A percentile compares a stretch with the other conserved stretches of the same genome.
These are phyloP conservation scores for Xylaria venustula DNA, from an alignment of 495 filamentous ascomycete genomes.

Conservation along the genomic window DNA sequence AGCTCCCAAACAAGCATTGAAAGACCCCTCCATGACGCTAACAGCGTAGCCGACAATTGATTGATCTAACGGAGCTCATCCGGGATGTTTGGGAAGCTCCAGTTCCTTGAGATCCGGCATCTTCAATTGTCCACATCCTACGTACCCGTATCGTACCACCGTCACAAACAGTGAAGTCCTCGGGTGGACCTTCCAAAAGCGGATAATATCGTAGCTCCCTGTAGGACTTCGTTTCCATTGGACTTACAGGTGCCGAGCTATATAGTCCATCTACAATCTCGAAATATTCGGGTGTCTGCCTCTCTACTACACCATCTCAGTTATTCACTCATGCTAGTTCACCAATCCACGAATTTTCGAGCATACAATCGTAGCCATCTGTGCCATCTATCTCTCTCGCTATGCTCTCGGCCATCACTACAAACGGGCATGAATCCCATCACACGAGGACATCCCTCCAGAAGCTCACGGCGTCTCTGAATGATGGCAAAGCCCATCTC, in stretches of 20 bases:
- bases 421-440: slow-evolving; percentile 34
- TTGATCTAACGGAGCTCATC: not conserved
- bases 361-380: too few species aligned
- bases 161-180: not conserved
- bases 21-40: not conserved
- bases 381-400: not conserved
- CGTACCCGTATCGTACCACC: not conserved
- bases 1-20: not conserved
- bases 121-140: not conserved
- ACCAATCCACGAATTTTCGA: too few species aligned
- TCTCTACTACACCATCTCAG: too few species aligned
- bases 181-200: slow-evolving; percentile 7
- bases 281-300: too few species aligned
- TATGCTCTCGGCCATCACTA: slow-evolving; percentile 37
- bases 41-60: too few species aligned
- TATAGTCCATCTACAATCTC: not conserved
- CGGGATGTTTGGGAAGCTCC: not conserved
- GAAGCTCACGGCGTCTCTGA: slow-evolving; percentile 31
- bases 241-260: not conserved
- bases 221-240: not conserved
- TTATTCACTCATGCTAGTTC: too few species aligned
- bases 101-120: not conserved
- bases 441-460: slow-evolving; percentile 22
- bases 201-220: not conserved
- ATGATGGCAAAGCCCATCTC: slow-evolving; percentile 71